These are phyloP conservation scores for Xylaria sp. DNA, from an alignment of 2,329 filamentous ascomycete species.

Conservation along the genomic window DNA sequence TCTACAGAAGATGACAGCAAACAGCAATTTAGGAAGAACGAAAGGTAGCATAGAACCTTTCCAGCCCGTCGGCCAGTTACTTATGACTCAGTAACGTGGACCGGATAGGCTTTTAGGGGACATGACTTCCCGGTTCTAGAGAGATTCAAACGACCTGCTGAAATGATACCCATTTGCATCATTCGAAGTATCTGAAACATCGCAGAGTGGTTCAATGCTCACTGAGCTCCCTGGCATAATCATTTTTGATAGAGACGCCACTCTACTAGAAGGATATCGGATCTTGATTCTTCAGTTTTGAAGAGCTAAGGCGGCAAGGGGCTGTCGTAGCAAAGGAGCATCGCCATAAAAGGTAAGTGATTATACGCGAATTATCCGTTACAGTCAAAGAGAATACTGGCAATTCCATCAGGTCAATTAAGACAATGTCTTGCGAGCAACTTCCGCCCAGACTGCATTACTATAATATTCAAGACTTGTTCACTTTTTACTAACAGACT, in stretches of 20 bases:
- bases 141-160: neutral
- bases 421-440: neutral
- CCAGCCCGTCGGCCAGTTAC: neutral
- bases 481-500: neutral
- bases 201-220: neutral
- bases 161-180: neutral
- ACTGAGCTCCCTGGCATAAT: neutral
- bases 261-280: neutral
- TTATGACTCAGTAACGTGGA: neutral
- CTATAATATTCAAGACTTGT: neutral
- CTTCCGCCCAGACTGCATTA: neutral
- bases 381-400: neutral
- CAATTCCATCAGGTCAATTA: neutral
- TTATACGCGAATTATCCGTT: neutral
- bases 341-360: neutral
- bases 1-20: neutral
- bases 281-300: neutral
- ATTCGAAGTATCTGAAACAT: neutral
- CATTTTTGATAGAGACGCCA: neutral
- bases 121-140: neutral
- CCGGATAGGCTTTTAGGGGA: neutral
- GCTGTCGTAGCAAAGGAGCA: neutral
- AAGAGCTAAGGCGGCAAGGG: neutral
- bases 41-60: neutral
- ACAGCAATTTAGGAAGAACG: neutral